Conservation (phyloP, 2,329 filamentous ascomycete species). For the Aspergillus pseudonomiae region DNA sequence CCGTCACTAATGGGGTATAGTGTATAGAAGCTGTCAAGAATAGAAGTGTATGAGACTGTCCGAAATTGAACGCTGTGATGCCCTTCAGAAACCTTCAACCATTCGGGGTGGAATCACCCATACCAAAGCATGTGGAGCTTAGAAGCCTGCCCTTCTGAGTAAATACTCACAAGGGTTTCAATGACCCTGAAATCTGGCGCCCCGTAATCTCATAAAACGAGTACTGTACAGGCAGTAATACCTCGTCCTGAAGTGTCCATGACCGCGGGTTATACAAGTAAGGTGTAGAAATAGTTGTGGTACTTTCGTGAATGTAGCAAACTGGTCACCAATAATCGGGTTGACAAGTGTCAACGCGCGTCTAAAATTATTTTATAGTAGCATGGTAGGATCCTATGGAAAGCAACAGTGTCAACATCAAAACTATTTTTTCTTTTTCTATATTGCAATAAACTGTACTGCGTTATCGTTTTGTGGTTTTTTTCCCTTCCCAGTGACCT, state of each 20-base stretch:
- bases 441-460: constrained; percentile 15
- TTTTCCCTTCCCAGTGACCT: constrained; percentile 17
- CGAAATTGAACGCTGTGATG: not conserved
- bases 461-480: constrained; percentile 18
- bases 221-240: not conserved
- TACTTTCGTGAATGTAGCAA: not conserved
- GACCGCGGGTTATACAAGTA: not conserved
- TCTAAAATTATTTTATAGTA: constrained; percentile 2
- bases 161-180: not conserved
- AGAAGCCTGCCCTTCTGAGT: not conserved
- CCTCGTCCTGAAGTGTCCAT: not conserved
- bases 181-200: not conserved
- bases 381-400: not conserved
- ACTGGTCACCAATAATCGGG: not conserved
- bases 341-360: not conserved
- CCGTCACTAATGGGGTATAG: not conserved
- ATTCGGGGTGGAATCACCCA: not conserved
- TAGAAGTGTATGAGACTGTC: not conserved
- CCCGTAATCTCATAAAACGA: not conserved
- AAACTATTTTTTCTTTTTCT: constrained; percentile 21
- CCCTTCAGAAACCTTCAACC: not conserved
- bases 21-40: not conserved
- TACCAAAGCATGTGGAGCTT: not conserved
- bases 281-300: not conserved
- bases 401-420: constrained; percentile 12